Percentiles rank a stretch among this genome's conserved stretches.
phyloP scores from a whole-genome alignment of 805 yeast genomes.

The Metschnikowia hibisci region DNA sequence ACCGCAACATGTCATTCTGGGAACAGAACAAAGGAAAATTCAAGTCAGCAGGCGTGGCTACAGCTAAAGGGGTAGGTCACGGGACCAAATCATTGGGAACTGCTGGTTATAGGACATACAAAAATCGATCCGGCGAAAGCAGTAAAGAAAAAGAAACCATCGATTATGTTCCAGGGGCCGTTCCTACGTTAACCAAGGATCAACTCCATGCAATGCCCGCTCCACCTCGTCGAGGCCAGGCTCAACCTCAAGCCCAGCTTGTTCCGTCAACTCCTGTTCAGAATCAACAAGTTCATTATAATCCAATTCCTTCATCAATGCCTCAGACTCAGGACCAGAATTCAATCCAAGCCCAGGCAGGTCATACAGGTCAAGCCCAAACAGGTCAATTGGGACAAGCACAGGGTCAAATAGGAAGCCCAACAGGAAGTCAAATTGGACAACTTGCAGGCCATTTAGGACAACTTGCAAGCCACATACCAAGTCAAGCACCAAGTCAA shows the following conservation, averaged over 20 bases:
- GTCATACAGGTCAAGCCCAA: neutral
- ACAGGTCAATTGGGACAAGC: neutral
- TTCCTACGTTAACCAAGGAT: slow-evolving; percentile 18
- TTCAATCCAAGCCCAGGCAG: neutral
- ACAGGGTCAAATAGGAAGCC: slow-evolving; percentile 4
- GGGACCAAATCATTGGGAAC: slow-evolving; percentile 48
- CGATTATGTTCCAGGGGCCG: slow-evolving; percentile 2
- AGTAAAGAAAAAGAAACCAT: slow-evolving; percentile 19
- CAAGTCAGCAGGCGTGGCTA: slow-evolving; percentile 46
- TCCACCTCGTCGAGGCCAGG: slow-evolving; percentile 39
- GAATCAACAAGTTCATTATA: neutral
- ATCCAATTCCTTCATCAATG: neutral
- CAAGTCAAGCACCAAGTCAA: slow-evolving; percentile 5
- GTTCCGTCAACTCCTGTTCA: neutral
- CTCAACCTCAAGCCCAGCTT: neutral
- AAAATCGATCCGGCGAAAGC: slow-evolving; percentile 29
- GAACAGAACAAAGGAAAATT: slow-evolving; percentile 50
- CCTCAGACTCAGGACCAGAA: no score
- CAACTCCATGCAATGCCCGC: slow-evolving; percentile 36
- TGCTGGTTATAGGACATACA: slow-evolving; percentile 51
- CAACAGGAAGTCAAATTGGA: slow-evolving; percentile 1
- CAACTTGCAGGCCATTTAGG: no score
- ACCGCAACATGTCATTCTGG: slow-evolving; percentile 37
- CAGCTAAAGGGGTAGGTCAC: slow-evolving; percentile 48
- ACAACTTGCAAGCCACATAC: slow-evolving; percentile 7